Base-by-base conservation (phyloP, 768 basidiomycete genomes). In the Postia placenta region DNA sequence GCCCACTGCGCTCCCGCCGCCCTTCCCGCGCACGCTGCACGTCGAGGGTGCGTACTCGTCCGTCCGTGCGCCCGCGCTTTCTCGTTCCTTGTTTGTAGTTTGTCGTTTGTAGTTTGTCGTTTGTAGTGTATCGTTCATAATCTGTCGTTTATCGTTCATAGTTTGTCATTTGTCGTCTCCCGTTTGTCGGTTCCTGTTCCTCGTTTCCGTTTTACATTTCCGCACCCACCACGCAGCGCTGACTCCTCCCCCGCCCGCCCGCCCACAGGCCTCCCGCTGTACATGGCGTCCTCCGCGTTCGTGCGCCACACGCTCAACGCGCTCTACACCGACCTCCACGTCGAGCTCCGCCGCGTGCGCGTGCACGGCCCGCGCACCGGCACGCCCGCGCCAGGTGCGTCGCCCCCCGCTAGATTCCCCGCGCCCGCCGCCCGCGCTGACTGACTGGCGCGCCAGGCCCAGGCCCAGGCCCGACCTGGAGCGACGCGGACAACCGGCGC, bases 271-370 rank as follows among this genome's bases (percentile, higher is more conserved):
- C 62, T 86, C 3, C 78, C 82, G 6, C 57, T 90, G 25, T 91
- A 90, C 64, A 71, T 81, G 51, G 76, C 84, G 1, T 86, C 85
- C 0, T 79, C 85, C 2, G 74, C 75, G 2, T 77, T 89, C 53
- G 67, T 89, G 17, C 75, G 83, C 17, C 86, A 85, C 53, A 85
- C 87, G 4, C 75, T 91, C 61, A 85, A 80, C 59, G 81, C 88
- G 11, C 63, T 90, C 14, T 89, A 87, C 60, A 74, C 81, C 11
- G 80, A 87, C 60, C 67, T 87, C 28, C 64, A 59, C 3, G 76
- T 91, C 30, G 70, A 72, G 33, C 64, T 87, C 35, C 71, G 69
- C 19, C 82, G 76, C 58, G 63, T 83, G 39, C 60, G 58, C 1
- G 65, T 71, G 12, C 56, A 64, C 47, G 55, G 57, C 25, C 51